Evolutionary conservation across 768 basidiomycete genomes (phyloP).

Genomic region (Sutorius australiensis): DNA sequence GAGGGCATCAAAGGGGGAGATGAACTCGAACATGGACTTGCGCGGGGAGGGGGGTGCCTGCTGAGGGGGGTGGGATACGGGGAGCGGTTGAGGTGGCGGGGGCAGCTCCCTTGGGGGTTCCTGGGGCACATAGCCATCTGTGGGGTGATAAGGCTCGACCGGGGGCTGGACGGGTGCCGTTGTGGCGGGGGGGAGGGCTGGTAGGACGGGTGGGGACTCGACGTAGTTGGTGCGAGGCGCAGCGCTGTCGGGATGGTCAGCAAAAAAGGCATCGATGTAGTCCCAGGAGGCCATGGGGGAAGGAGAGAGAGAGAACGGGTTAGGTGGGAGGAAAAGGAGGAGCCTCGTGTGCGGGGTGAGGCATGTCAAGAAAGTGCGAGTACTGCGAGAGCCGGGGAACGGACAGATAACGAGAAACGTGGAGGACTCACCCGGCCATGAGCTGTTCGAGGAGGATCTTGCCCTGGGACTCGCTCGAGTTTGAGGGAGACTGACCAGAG

Average conservation of each 20-base stretch:
- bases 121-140: slow-evolving; percentile 33
- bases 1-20: slow-evolving; percentile 81
- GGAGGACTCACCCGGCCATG: slow-evolving; percentile 66
- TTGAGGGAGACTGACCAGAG: slow-evolving; percentile 53
- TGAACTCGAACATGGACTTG: slow-evolving; percentile 82
- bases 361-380: neutral
- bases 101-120: slow-evolving; percentile 27
- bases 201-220: slow-evolving; percentile 42
- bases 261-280: slow-evolving; percentile 29
- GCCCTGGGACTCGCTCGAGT: slow-evolving; percentile 59
- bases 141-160: slow-evolving; percentile 35
- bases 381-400: neutral
- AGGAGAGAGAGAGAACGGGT: slow-evolving; percentile 12
- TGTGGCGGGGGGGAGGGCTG: slow-evolving; percentile 32
- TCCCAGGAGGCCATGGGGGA: slow-evolving; percentile 32
- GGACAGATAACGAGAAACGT: neutral
- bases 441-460: slow-evolving; percentile 77
- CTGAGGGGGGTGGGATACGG: slow-evolving; percentile 32
- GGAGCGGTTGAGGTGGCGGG: slow-evolving; percentile 15
- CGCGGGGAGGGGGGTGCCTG: slow-evolving; percentile 64
- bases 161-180: slow-evolving; percentile 44
- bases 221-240: slow-evolving; percentile 49
- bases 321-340: slow-evolving; percentile 21
- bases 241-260: slow-evolving; percentile 35
- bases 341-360: slow-evolving; percentile 31